Percentiles rank a stretch among this genome's conserved stretches.
Conservation (phyloP, 768 basidiomycete species). For the Trametes maxima region DNA sequence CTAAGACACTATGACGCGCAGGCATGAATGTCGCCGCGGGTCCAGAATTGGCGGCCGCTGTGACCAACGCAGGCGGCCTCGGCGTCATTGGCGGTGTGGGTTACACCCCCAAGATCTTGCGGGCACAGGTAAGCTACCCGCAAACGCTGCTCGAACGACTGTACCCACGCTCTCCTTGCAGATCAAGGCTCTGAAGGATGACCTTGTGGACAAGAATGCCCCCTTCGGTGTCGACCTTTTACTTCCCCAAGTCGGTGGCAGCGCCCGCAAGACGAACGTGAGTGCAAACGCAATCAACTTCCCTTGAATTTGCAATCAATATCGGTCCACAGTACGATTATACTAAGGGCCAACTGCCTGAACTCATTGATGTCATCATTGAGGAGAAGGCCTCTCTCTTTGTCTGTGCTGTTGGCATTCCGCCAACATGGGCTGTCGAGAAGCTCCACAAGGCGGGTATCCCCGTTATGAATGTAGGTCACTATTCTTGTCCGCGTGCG, state of each 20-base stretch:
- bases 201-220: constrained; percentile 69
- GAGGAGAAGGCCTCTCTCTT: constrained; percentile 88
- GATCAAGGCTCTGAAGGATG: constrained; percentile 75
- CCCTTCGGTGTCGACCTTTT: constrained; percentile 94
- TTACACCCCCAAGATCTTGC: constrained; percentile 80
- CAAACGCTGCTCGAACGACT: neutral
- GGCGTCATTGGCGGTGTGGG: constrained; percentile 93
- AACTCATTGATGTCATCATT: constrained; percentile 88
- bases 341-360: constrained; percentile 82
- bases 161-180: constrained; percentile 28
- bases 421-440: constrained; percentile 79
- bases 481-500: neutral
- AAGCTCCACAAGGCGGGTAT: constrained; percentile 84
- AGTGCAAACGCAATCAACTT: constrained; percentile 12
- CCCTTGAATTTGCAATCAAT: neutral
- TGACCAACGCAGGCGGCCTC: constrained; percentile 91
- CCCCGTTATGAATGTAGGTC: constrained; percentile 77
- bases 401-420: constrained; percentile 90
- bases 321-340: constrained; percentile 69
- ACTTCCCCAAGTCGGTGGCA: constrained; percentile 84
- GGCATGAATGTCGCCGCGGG: constrained; percentile 72
- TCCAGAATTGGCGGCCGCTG: constrained; percentile 88
- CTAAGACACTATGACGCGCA: constrained; percentile 22
- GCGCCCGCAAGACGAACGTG: constrained; percentile 90
- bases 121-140: constrained; percentile 58